Evolutionary conservation across 2,329 filamentous ascomycete species (phyloP), one percentile per base, ranked within the genome.

Genomic region (Botrytis paeoniae): DNA sequence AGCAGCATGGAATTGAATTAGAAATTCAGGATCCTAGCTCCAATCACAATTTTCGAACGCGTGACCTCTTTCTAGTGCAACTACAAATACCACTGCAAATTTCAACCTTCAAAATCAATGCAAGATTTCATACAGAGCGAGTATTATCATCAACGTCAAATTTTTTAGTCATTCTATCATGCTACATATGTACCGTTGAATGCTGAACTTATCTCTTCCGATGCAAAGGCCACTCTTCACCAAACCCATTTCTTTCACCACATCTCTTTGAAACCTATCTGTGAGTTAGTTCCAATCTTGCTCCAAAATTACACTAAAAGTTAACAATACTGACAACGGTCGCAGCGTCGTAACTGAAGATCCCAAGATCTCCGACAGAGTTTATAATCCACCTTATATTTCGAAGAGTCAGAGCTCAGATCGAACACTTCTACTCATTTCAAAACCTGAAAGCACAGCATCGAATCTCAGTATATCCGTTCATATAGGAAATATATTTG

Each of bases 401-500:
- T 4, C 14, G 7, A n/a, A 51, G 4, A 51, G 1, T 6, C 3
- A 48, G 16, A 51, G 22, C 4, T 25, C 32, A 29, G 22, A n/a
- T 1, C 8, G 12, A 39, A 48, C 12, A n/a, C 32, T 5, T 10
- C 1, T 12, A 66, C 1, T 4, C 7, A 1, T 12, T 39, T 39
- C 1, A 3, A 18, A 12, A 37, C 2, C 12, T 22, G 7, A 20
- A 1, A 35, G 1, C 6, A 20, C 22, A 4, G 18, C 25, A n/a
- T 22, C 7, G 4, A 9, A 7, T 1, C 3, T 0, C 20, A 48
- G 10, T 7, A 3, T 0, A n/a, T 16, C 22, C 22, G 16, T 22
- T 3, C 10, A 48, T 51, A 29, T 0, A n/a, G 5, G 8, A 12
- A 29, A 45, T 6, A 6, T 0, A 0, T 18, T n/a, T 51, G 12